Percentiles rank a stretch among this genome's conserved stretches.
Conservation (phyloP, 1,139 yeast genomes). For the Sugiyamaella castrensis region DNA sequence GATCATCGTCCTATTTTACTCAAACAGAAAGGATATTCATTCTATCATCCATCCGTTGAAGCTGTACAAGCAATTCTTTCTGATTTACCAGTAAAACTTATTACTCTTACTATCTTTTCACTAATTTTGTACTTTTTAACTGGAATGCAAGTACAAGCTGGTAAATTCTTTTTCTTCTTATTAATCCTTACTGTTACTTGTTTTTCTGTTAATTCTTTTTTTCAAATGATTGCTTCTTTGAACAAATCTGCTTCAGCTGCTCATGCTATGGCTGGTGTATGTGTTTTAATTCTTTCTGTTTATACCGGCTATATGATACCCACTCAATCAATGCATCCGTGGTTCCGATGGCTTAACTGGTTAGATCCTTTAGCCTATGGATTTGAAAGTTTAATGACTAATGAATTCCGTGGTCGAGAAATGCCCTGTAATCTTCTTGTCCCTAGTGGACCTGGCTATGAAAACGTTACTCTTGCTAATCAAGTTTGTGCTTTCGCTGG, state of each 20-base stretch:
- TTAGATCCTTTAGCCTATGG: constrained; percentile 57
- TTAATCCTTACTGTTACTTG: constrained; percentile 48
- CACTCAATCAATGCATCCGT: constrained; percentile 55
- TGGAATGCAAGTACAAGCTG: constrained; percentile 54
- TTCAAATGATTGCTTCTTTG: constrained; percentile 58
- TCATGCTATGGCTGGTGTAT: constrained; percentile 58
- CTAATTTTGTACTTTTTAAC: constrained; percentile 58
- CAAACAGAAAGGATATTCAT: constrained; percentile 60
- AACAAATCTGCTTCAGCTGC: constrained; percentile 58
- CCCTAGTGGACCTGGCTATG: constrained; percentile 53
- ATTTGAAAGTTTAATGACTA: constrained; percentile 55
- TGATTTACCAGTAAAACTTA: constrained; percentile 54
- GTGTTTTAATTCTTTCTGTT: constrained; percentile 51
- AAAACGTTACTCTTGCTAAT: constrained; percentile 39
- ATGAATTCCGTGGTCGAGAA: constrained; percentile 52
- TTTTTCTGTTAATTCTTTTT: constrained; percentile 54
- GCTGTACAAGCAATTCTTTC: constrained; percentile 57
- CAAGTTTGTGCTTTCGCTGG: constrained; percentile 52
- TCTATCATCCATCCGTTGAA: constrained; percentile 68
- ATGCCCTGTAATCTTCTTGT: constrained; percentile 49
- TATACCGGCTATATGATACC: constrained; percentile 63
- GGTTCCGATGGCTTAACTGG: constrained; percentile 62
- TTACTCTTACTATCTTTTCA: constrained; percentile 46
- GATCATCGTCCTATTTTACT: constrained; percentile 58
- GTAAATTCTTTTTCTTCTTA: constrained; percentile 58